A percentile compares a stretch with the other conserved stretches of the same genome.
Evolutionary conservation across 306 rosid species (phyloP).

Genomic region (Cicer cuneatum): DNA sequence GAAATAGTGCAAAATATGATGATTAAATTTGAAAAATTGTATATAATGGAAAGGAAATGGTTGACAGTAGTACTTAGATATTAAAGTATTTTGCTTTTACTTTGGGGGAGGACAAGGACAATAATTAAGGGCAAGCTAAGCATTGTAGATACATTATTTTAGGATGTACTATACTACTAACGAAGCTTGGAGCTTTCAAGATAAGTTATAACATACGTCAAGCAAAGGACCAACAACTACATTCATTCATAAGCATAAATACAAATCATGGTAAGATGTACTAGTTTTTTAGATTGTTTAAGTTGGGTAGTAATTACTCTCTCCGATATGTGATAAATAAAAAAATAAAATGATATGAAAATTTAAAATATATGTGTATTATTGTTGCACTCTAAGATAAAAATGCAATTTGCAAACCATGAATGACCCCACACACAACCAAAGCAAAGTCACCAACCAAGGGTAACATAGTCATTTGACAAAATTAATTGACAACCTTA

Average conservation of each 20-base stretch:
- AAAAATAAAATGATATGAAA: too few species aligned
- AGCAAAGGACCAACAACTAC: conserved; percentile 55
- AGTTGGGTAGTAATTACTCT: not conserved
- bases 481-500: not conserved
- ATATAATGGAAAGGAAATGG: too few species aligned
- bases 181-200: conserved; percentile 42
- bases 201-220: conserved; percentile 48
- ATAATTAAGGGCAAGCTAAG: conserved; percentile 41
- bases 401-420: conserved; percentile 17
- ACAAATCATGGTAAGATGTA: conserved; percentile 28
- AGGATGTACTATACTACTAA: conserved; percentile 31
- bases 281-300: too few species aligned
- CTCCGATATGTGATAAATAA: too few species aligned
- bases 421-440: conserved; percentile 26
- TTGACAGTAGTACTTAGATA: not conserved
- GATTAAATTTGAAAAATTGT: too few species aligned
- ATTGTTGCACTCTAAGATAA: too few species aligned
- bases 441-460: conserved; percentile 51
- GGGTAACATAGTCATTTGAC: conserved; percentile 54
- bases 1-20: too few species aligned
- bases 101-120: conserved; percentile 43
- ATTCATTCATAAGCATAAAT: conserved; percentile 34
- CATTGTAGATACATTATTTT: conserved; percentile 27
- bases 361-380: too few species aligned
- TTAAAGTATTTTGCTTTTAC: conserved; percentile 27